phyloP scores from a whole-genome alignment of 2,329 filamentous ascomycete species.

The Calonectria honghensis region DNA sequence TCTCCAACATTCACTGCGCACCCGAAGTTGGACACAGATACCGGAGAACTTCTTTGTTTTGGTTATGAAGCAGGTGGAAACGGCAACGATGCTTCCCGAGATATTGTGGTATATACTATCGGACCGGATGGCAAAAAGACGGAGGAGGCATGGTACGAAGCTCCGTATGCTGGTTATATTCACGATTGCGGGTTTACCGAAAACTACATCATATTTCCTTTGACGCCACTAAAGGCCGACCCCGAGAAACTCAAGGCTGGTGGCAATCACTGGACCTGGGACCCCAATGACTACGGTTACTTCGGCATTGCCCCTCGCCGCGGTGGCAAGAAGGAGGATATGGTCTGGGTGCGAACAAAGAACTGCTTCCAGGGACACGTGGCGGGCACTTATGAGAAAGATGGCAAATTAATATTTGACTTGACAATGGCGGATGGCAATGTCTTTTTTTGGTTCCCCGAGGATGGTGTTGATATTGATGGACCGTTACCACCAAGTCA shows the following conservation, averaged over 20 bases:
- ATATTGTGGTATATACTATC: background rate
- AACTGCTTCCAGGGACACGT: constrained; percentile 42
- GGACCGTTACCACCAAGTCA: background rate
- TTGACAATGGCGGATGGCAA: constrained; percentile 36
- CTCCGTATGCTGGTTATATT: constrained; percentile 1
- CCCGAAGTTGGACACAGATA: constrained; percentile 26
- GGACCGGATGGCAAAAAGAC: background rate
- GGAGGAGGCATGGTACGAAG: constrained; percentile 14
- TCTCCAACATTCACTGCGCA: constrained; percentile 28
- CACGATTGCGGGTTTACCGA: constrained; percentile 25
- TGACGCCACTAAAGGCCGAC: background rate
- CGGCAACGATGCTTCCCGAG: constrained; percentile 3
- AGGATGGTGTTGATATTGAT: background rate
- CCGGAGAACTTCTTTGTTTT: constrained; percentile 1
- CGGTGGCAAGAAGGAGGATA: background rate
- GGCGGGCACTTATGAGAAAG: constrained; percentile 38
- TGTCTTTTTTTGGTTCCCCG: constrained; percentile 39
- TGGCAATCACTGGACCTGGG: constrained; percentile 27
- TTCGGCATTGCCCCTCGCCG: constrained; percentile 8
- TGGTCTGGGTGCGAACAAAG: constrained; percentile 26
- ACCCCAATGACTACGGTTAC: background rate
- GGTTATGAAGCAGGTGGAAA: constrained; percentile 30
- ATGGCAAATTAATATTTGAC: constrained; percentile 34
- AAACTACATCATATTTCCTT: constrained; percentile 7
- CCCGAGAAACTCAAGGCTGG: background rate